Conservation (phyloP, 2,329 filamentous ascomycete species). For the Ploettnerulaceae sp. region DNA sequence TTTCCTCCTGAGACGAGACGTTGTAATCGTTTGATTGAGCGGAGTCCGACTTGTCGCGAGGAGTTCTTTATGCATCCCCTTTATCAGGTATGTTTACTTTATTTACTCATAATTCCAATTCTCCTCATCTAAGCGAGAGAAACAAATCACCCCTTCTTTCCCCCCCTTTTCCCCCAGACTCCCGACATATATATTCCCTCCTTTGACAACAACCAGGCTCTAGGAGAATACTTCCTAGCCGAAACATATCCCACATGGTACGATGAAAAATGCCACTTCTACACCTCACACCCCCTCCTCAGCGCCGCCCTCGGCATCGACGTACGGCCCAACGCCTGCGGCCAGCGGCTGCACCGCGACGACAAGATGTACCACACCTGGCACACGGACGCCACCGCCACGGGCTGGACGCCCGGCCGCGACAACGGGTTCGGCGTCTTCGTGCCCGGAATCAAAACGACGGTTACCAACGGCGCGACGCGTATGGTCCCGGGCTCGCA, state of each 20-base stretch:
- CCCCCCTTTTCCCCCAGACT: too few relatives aligned
- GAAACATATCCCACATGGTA: slow-evolving; percentile 20
- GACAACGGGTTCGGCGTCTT: slow-evolving; percentile 18
- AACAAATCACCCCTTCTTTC: too few relatives aligned
- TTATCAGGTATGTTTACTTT: slow-evolving; percentile 14
- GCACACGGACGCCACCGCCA: slow-evolving; percentile 13
- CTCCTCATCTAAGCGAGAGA: too few relatives aligned
- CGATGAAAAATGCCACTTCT: slow-evolving; percentile 12
- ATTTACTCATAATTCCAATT: too few relatives aligned
- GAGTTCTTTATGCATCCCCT: slow-evolving; percentile 24
- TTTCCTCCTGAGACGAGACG: slow-evolving; percentile 26
- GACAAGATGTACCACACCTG: slow-evolving; percentile 21
- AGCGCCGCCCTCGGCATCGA: slow-evolving; percentile 17
- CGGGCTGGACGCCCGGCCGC: slow-evolving; percentile 12
- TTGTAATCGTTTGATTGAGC: slow-evolving; percentile 24
- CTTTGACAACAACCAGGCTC: slow-evolving; percentile 1
- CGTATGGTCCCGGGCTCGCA: slow-evolving; percentile 20
- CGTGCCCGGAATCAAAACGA: slow-evolving; percentile 16
- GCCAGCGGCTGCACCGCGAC: slow-evolving; percentile 17
- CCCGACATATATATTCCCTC: too few relatives aligned
- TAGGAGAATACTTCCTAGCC: slow-evolving; percentile 15
- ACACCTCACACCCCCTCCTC: slow-evolving; percentile 16
- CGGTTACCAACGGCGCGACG: slow-evolving; percentile 19
- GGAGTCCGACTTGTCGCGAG: slow-evolving; percentile 17
- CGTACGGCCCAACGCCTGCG: slow-evolving; percentile 13